Percentiles rank a stretch among this genome's conserved stretches.
Conservation (phyloP, 148 eudicot genomes). For the Beta vulgaris region DNA sequence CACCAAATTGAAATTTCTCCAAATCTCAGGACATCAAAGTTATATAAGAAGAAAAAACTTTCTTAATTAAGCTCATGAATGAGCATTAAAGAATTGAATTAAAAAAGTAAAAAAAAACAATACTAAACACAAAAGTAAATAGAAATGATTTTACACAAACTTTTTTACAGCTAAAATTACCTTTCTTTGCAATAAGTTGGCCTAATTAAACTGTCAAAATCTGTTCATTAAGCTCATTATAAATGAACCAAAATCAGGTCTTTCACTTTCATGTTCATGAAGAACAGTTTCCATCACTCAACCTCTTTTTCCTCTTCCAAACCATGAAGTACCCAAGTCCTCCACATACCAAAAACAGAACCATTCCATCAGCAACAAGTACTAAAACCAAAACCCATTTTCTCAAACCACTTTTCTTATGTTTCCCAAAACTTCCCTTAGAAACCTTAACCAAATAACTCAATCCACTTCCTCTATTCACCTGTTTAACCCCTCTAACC, state of each 20-base stretch:
- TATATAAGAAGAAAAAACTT: no score
- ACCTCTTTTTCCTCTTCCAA: slow-evolving; percentile 54
- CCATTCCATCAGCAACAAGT: slow-evolving; percentile 63
- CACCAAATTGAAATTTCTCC: no score
- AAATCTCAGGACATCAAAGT: no score
- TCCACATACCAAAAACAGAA: slow-evolving; percentile 51
- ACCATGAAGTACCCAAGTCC: slow-evolving; percentile 60
- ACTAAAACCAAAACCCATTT: slow-evolving; percentile 73
- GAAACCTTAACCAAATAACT: slow-evolving; percentile 70
- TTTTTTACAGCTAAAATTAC: neutral
- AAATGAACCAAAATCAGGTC: neutral
- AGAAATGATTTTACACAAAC: neutral
- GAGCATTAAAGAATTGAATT: no score
- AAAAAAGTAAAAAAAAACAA: no score
- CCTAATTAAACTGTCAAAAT: neutral
- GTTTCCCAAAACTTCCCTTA: slow-evolving; percentile 34
- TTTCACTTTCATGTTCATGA: neutral
- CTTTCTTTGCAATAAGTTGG: neutral
- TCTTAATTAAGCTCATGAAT: no score
- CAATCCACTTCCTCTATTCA: slow-evolving; percentile 28
- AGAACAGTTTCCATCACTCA: slow-evolving; percentile 21
- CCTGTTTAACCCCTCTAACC: slow-evolving; percentile 64
- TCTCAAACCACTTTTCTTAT: slow-evolving; percentile 42
- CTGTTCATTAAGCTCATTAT: neutral
- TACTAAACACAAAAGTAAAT: neutral